Evolutionary conservation across 2,329 filamentous ascomycete genomes (phyloP).

Genomic region (Aspergillus felis): DNA sequence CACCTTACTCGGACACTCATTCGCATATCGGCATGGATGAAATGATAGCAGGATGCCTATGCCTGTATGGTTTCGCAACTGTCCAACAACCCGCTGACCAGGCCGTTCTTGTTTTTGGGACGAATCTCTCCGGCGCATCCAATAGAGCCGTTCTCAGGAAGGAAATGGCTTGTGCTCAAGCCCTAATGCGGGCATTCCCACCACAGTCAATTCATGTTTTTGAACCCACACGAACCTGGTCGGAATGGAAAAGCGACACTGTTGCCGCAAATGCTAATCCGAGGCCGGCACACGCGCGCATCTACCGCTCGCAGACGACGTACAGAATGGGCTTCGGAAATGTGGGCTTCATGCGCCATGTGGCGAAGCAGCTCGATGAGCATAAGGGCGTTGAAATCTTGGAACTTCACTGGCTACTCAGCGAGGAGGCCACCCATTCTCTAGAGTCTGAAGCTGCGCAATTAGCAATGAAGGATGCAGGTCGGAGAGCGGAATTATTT

Average conservation of each 20-base stretch:
- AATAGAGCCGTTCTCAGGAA: background rate
- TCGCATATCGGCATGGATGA: background rate
- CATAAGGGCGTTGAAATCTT: constrained; percentile 19
- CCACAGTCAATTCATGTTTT: background rate
- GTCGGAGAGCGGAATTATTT: background rate
- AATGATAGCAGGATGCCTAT: background rate
- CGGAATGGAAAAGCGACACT: background rate
- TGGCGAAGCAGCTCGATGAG: constrained; percentile 14
- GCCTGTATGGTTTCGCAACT: background rate
- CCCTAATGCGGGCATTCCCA: background rate
- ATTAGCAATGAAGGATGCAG: background rate
- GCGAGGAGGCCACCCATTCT: background rate
- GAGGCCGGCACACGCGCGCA: background rate
- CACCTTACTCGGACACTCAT: background rate
- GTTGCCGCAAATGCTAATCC: background rate
- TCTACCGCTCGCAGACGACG: constrained; percentile 14
- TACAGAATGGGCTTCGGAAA: constrained; percentile 22
- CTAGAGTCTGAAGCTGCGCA: background rate
- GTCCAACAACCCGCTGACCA: background rate
- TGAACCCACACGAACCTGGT: constrained; percentile 1
- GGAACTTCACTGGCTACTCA: background rate
- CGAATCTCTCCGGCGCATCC: background rate
- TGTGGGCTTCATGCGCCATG: constrained; percentile 17
- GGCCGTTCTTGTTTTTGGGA: background rate
- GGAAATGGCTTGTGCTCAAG: background rate